Evolutionary conservation across 306 rosid species (phyloP).

Genomic region (Luffa aegyptiaca): DNA sequence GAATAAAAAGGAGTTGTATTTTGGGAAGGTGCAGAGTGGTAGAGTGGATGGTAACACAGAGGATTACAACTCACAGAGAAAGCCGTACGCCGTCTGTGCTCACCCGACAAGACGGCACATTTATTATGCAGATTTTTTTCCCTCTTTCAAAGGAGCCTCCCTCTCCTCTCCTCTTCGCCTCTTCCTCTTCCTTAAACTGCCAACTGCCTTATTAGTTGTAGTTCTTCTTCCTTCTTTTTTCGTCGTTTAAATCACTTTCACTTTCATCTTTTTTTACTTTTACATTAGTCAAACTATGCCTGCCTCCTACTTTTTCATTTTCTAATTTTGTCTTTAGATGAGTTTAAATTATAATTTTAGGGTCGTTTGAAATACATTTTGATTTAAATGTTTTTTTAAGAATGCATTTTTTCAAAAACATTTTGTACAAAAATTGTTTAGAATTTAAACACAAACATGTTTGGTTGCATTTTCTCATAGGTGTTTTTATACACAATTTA

Average conservation of each 20-base stretch:
- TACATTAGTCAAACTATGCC: not conserved
- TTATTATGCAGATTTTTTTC: not conserved
- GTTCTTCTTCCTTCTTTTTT: not conserved
- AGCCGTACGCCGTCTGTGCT: constrained; percentile 2
- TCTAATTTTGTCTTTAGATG: too few relatives aligned
- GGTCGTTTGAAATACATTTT: too few relatives aligned
- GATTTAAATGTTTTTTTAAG: too few relatives aligned
- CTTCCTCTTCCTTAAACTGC: not conserved
- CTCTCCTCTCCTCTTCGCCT: not conserved
- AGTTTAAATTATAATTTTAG: too few relatives aligned
- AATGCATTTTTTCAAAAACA: too few relatives aligned
- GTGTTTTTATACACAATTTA: too few relatives aligned
- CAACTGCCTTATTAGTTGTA: too few relatives aligned
- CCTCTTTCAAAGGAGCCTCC: not conserved
- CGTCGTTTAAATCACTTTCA: not conserved
- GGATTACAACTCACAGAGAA: not conserved
- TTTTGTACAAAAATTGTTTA: too few relatives aligned
- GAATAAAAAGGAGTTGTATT: not conserved
- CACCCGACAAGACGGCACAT: constrained; percentile 11
- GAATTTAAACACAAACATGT: too few relatives aligned
- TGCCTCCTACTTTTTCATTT: too few relatives aligned
- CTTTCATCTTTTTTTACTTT: not conserved
- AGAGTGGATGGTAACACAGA: not conserved
- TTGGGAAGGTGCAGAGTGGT: not conserved
- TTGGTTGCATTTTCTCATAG: too few relatives aligned